A percentile compares a stretch with the other conserved stretches of the same genome.
These are phyloP conservation scores for Ulvella scutata DNA, from an alignment of 139 green algal genomes.

Conservation along the genomic window DNA sequence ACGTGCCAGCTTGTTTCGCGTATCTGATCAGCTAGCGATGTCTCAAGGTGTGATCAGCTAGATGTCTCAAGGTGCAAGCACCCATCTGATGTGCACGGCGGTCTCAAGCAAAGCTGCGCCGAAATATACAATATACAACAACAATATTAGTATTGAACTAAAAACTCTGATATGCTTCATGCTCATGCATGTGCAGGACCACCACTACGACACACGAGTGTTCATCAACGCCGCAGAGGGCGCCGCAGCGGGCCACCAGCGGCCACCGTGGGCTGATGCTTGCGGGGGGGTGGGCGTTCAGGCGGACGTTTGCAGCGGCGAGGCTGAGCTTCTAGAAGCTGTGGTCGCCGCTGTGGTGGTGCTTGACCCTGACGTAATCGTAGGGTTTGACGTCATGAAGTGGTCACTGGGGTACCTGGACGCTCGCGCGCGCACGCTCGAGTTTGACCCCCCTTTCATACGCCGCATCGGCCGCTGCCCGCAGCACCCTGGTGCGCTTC, in stretches of 20 bases:
- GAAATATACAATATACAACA: too few relatives aligned
- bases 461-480: neutral
- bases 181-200: too few relatives aligned
- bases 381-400: constrained; percentile 81
- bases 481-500: neutral
- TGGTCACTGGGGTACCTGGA: constrained; percentile 71
- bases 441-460: constrained; percentile 7
- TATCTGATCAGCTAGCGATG: too few relatives aligned
- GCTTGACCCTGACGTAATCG: constrained; percentile 83
- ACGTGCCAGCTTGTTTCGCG: too few relatives aligned
- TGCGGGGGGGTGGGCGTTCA: neutral
- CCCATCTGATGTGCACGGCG: too few relatives aligned
- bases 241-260: neutral
- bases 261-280: neutral
- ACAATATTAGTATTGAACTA: too few relatives aligned
- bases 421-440: constrained; percentile 42
- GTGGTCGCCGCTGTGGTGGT: constrained; percentile 34
- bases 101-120: too few relatives aligned
- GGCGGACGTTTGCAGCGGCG: constrained; percentile 29
- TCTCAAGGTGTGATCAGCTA: too few relatives aligned
- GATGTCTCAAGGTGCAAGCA: too few relatives aligned
- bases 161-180: too few relatives aligned
- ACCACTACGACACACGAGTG: neutral
- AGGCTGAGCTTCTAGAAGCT: constrained; percentile 48
- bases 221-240: neutral